Conservation (phyloP, 139 green algal species). For the Yamagishiella unicocca region DNA sequence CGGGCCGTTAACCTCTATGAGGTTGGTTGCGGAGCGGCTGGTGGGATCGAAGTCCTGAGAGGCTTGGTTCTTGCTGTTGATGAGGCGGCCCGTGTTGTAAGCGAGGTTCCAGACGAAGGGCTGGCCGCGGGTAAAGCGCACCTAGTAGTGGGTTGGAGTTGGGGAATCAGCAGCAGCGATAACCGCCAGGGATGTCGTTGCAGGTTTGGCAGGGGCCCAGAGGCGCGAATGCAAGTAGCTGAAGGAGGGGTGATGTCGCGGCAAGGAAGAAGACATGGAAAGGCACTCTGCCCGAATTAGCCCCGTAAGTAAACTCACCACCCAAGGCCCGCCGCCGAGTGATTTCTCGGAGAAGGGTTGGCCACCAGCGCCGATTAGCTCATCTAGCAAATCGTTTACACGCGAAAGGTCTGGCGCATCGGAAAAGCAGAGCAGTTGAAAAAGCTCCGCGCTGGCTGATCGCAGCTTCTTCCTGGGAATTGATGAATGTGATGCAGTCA, state of each 20-base stretch:
- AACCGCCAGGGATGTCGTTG: no score
- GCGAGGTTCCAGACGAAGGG: slow-evolving; percentile 34
- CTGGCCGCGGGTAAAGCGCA: slow-evolving; percentile 40
- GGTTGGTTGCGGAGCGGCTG: slow-evolving; percentile 18
- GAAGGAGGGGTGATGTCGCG: no score
- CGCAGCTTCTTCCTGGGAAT: not conserved
- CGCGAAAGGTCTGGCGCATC: not conserved
- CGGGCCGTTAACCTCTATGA: slow-evolving; percentile 29
- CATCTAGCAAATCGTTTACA: slow-evolving; percentile 5
- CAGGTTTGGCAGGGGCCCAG: no score
- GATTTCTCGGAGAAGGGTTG: not conserved
- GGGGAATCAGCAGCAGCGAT: no score
- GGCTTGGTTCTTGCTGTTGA: slow-evolving; percentile 29
- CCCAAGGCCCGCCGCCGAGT: slow-evolving; percentile 1
- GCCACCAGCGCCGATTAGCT: not conserved
- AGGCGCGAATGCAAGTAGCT: no score
- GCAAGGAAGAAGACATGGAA: no score
- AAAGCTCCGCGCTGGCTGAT: not conserved
- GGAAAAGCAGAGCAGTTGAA: not conserved
- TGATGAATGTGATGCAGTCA: not conserved
- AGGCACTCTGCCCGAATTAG: no score
- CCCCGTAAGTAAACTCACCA: slow-evolving; percentile 22
- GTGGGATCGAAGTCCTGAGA: slow-evolving; percentile 30
- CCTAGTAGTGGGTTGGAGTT: slow-evolving; percentile 11
- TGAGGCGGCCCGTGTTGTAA: not conserved